A percentile compares a stretch with the other conserved stretches of the same genome.
phyloP scores from a whole-genome alignment of 805 yeast species.

The Metschnikowia santaceciliae region DNA sequence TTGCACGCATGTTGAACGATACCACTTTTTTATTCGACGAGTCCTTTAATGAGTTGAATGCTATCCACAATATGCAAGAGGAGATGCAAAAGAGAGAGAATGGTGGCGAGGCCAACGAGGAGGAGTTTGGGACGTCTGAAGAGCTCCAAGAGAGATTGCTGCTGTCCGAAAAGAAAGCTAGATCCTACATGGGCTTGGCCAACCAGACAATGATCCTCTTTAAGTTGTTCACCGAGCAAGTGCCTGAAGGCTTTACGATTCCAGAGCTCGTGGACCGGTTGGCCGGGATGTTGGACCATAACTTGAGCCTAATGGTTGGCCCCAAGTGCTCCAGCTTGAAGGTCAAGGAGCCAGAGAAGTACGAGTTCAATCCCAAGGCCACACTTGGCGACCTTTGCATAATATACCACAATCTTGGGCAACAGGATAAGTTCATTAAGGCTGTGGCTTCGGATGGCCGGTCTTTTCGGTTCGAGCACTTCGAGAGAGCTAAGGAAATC shows the following conservation, averaged over 20 bases:
- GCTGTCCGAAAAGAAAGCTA: conserved; percentile 71
- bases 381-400: conserved; percentile 66
- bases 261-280: conserved; percentile 90
- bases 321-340: conserved; percentile 88
- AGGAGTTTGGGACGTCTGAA: conserved; percentile 51
- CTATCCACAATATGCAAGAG: conserved; percentile 70
- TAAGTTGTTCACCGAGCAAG: conserved; percentile 76
- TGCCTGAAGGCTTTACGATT: conserved; percentile 80
- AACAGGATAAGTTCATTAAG: conserved; percentile 58
- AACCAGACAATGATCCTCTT: conserved; percentile 79
- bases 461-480: conserved; percentile 67
- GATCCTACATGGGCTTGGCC: conserved; percentile 75
- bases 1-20: conserved; percentile 93
- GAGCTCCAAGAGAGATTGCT: conserved; percentile 56
- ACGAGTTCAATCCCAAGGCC: conserved; percentile 75
- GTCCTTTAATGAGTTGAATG: conserved; percentile 71
- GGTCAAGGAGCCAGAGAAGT: conserved; percentile 78
- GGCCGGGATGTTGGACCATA: conserved; percentile 94
- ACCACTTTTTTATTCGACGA: conserved; percentile 90
- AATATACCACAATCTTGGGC: conserved; percentile 69
- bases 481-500: conserved; percentile 67
- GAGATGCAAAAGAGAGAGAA: conserved; percentile 53
- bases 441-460: conserved; percentile 92
- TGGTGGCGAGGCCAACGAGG: conserved; percentile 28
- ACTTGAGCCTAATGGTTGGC: conserved; percentile 88